phyloP scores from a whole-genome alignment of 2,329 filamentous ascomycete species.

The Microdochium paspali region DNA sequence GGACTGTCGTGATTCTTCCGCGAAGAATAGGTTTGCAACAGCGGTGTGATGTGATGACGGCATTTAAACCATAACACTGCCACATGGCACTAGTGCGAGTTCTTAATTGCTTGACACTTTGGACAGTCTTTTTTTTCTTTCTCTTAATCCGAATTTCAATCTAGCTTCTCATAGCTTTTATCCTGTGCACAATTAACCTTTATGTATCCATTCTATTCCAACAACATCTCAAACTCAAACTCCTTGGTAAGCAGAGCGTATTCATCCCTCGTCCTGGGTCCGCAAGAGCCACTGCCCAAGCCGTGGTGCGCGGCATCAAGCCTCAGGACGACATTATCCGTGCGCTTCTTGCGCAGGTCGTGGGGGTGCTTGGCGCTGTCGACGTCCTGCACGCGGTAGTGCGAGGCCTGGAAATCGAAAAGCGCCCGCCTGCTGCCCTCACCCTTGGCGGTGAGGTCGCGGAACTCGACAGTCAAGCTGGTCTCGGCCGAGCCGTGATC shows the following conservation, averaged over 20 bases:
- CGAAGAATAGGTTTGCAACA: too few relatives aligned
- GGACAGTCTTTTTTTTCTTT: too few relatives aligned
- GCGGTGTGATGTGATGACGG: too few relatives aligned
- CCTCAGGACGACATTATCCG: neutral
- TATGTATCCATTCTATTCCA: neutral
- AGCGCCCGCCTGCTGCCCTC: constrained; percentile 20
- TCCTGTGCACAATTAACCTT: too few relatives aligned
- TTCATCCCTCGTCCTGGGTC: neutral
- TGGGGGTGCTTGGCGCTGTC: neutral
- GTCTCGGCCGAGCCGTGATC: constrained; percentile 10
- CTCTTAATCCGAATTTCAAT: too few relatives aligned
- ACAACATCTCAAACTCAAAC: neutral
- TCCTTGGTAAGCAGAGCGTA: neutral
- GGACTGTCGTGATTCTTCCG: too few relatives aligned
- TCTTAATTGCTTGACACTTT: too few relatives aligned
- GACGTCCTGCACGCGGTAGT: constrained; percentile 1
- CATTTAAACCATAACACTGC: too few relatives aligned
- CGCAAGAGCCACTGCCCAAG: neutral
- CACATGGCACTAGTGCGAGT: too few relatives aligned
- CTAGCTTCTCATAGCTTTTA: too few relatives aligned
- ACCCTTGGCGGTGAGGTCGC: constrained; percentile 8
- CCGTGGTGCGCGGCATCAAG: constrained; percentile 1
- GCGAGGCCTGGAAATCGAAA: constrained; percentile 47
- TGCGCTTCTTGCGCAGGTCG: neutral
- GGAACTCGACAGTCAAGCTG: constrained; percentile 15